Conservation (phyloP, 805 yeast species). For the Pichia rugopelliculosa region DNA sequence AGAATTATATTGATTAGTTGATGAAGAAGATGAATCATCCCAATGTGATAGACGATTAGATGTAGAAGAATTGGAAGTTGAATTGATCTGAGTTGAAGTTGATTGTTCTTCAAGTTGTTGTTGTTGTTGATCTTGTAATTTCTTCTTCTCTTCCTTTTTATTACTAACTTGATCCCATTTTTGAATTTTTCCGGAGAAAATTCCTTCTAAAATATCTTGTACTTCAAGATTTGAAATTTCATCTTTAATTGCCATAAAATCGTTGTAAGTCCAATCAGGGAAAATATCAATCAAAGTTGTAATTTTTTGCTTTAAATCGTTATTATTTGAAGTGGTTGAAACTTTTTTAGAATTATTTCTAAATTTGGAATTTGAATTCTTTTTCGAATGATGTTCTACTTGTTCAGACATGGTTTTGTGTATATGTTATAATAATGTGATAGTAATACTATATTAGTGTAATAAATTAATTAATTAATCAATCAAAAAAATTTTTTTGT, state of each 20-base stretch:
- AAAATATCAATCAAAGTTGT: constrained; percentile 72
- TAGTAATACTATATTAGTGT: neutral
- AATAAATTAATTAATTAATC: neutral
- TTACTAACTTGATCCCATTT: constrained; percentile 91
- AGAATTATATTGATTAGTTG: neutral
- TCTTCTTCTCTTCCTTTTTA: constrained; percentile 29
- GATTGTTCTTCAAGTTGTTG: neutral
- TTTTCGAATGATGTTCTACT: constrained; percentile 17
- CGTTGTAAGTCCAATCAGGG: constrained; percentile 91
- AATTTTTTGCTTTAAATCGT: constrained; percentile 33
- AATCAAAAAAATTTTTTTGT: neutral
- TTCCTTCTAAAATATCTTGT: constrained; percentile 76
- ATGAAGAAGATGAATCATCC: constrained; percentile 6
- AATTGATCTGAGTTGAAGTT: constrained; percentile 1
- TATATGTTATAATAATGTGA: neutral
- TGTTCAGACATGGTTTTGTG: constrained; percentile 25
- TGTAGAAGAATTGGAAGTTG: constrained; percentile 1
- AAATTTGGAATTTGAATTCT: constrained; percentile 25
- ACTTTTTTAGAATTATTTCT: constrained; percentile 38
- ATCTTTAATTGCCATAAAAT: constrained; percentile 62
- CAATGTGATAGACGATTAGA: constrained; percentile 7
- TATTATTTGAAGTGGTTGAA: constrained; percentile 14
- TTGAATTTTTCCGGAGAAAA: constrained; percentile 81
- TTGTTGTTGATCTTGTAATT: constrained; percentile 13
- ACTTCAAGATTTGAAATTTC: constrained; percentile 64